Base-by-base conservation (phyloP, 1,284 basidiomycete species). In the Chondrostereum purpureum region DNA sequence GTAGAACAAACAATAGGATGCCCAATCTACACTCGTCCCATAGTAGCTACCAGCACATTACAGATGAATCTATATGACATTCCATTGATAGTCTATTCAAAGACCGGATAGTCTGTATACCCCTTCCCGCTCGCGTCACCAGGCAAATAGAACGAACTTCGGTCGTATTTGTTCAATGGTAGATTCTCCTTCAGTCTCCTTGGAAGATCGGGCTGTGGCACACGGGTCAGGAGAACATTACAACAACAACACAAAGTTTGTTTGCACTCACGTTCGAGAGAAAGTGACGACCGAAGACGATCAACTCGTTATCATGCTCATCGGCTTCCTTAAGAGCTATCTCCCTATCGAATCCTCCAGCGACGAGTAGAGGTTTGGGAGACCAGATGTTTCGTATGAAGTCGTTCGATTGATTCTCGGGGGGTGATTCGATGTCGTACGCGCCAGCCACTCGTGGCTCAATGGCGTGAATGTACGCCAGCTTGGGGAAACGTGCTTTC, bases 381-480 rank as follows among this genome's bases (percentile, higher is more conserved):
- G 27, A n/a, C 27, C 27, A 31, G n/a, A 31, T 31, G 8, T 31
- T n/a, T 31, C 27, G 8, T 8, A 31, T 31, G n/a, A 31, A 31
- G 27, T 31, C 27, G 27, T 31, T 31, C n/a, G n/a, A n/a, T 8
- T 31, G 8, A 8, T 31, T n/a, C 27, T 31, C 27, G 27, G 27
- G 27, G 8, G 27, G n/a, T 8, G 27, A 8, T 8, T 31, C 8
- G 8, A 8, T 31, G 27, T 8, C 8, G 27, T 31, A 8, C 27
- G 36, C 8, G 10, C 36, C 17, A 10, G 36, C 10, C 13, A 38
- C 48, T 13, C 64, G 53, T 2, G 63, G 58, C 53, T 72, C 70
- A 40, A 70, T 58, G 39, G 65, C 58, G 58, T 75, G 72, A 20
- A 77, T 45, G 49, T 77, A 78, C 8, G 70, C 73, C 5, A 77